Conservation (phyloP, 306 rosid species). For the Morella rubra region DNA sequence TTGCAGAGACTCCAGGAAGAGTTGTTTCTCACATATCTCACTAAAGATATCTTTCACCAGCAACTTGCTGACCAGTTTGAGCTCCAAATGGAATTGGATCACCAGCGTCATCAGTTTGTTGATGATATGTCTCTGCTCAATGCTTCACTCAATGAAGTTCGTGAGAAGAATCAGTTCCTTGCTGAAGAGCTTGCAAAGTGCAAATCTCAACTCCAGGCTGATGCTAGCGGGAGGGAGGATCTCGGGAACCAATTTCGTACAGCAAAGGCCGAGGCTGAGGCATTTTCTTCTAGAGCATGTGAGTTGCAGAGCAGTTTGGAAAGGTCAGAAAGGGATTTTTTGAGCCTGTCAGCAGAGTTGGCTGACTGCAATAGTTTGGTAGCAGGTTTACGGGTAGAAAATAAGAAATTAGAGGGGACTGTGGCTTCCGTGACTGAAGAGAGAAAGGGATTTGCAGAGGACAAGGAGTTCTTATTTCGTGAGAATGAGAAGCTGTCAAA, state of each 20-base stretch:
- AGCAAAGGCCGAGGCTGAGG: constrained; percentile 54
- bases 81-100: constrained; percentile 54
- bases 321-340: constrained; percentile 51
- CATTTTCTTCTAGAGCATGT: constrained; percentile 51
- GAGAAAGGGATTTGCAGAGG: constrained; percentile 50
- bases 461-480: constrained; percentile 44
- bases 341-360: constrained; percentile 56
- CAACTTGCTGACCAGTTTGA: constrained; percentile 67
- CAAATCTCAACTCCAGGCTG: constrained; percentile 53
- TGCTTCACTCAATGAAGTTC: constrained; percentile 44
- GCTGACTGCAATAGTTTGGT: constrained; percentile 61
- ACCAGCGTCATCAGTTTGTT: constrained; percentile 38
- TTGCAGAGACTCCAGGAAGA: constrained; percentile 78
- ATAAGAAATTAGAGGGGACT: constrained; percentile 47
- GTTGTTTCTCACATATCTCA: constrained; percentile 53
- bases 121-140: constrained; percentile 54
- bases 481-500: constrained; percentile 62
- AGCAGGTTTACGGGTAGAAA: constrained; percentile 59
- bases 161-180: constrained; percentile 62
- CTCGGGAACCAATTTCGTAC: constrained; percentile 47
- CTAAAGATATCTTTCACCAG: constrained; percentile 54
- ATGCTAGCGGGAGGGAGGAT: constrained; percentile 51
- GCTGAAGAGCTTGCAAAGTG: constrained; percentile 63
- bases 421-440: constrained; percentile 47
- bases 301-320: constrained; percentile 60